Percentiles rank a stretch among this genome's conserved stretches.
phyloP scores from a whole-genome alignment of 2,329 filamentous ascomycete species.

The Corynespora cassiicola region DNA sequence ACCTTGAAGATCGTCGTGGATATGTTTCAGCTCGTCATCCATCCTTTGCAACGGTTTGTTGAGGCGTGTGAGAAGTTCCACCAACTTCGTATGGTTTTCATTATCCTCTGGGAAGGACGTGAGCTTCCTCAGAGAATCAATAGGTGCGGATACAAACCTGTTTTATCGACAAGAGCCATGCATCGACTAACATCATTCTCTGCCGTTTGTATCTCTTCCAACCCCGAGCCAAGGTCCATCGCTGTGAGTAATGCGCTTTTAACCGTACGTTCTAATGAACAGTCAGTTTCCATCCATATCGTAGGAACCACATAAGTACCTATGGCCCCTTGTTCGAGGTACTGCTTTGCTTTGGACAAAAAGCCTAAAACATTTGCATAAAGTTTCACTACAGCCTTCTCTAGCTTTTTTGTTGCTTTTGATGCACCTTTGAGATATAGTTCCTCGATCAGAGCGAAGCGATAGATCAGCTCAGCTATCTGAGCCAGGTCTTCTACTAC shows the following conservation, averaged over 20 bases:
- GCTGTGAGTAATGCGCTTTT: conserved; percentile 12
- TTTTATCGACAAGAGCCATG: conserved; percentile 13
- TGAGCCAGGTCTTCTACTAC: conserved; percentile 15
- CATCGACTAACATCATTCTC: conserved; percentile 12
- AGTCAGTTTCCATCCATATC: conserved; percentile 6
- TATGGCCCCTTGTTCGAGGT: conserved; percentile 12
- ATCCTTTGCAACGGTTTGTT: conserved; percentile 14
- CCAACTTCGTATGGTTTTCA: conserved; percentile 7
- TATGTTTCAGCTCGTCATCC: conserved; percentile 14
- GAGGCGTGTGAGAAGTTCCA: conserved; percentile 8
- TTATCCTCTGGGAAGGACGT: conserved; percentile 11
- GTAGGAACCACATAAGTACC: conserved; percentile 10
- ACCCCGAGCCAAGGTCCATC: conserved; percentile 5
- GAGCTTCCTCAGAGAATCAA: conserved; percentile 5
- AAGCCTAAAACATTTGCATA: conserved; percentile 15
- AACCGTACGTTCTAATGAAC: conserved; percentile 8
- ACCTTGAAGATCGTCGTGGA: conserved; percentile 16
- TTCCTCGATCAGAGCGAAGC: conserved; percentile 11
- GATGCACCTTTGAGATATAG: conserved; percentile 11
- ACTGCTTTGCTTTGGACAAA: conserved; percentile 17
- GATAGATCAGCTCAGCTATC: conserved; percentile 16
- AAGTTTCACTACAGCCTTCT: conserved; percentile 13
- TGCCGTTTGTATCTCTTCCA: conserved; percentile 12
- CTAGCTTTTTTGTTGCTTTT: conserved; percentile 6
- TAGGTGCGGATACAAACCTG: conserved; percentile 11